These are phyloP conservation scores for Sphagnum contortum DNA, from an alignment of 225 moss, liverwort and hornwort genomes.

Conservation along the genomic window DNA sequence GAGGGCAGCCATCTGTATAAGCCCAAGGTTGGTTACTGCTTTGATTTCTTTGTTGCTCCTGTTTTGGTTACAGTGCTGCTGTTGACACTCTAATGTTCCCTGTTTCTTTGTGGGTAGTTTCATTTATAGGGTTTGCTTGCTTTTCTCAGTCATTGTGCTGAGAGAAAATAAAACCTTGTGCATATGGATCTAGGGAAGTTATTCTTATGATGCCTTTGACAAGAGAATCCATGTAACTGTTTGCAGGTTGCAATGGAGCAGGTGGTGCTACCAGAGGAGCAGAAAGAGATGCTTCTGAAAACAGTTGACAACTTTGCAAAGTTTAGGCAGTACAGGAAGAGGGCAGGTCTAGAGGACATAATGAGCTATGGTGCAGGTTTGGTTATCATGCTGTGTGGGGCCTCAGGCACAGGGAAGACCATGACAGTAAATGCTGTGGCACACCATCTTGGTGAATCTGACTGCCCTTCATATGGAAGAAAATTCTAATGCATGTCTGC, in stretches of 20 bases:
- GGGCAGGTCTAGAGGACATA: slow-evolving; percentile 52
- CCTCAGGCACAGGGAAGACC: slow-evolving; percentile 61
- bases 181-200: too few species aligned
- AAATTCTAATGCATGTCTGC: neutral
- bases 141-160: too few species aligned
- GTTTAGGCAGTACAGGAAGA: slow-evolving; percentile 46
- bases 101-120: too few species aligned
- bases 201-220: too few species aligned
- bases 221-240: neutral
- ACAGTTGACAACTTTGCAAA: slow-evolving; percentile 63
- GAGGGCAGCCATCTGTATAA: slow-evolving; percentile 60
- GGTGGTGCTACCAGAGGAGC: slow-evolving; percentile 57
- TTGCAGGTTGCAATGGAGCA: slow-evolving; percentile 50
- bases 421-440: slow-evolving; percentile 65
- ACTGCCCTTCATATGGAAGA: neutral
- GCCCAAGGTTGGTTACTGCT: slow-evolving; percentile 27
- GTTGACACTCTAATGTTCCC: neutral
- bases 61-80: neutral
- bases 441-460: slow-evolving; percentile 44
- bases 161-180: too few species aligned
- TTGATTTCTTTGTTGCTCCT: neutral
- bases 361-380: slow-evolving; percentile 61
- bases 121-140: too few species aligned
- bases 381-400: slow-evolving; percentile 50
- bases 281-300: slow-evolving; percentile 47